phyloP scores from a whole-genome alignment of 306 rosid genomes.

The Potentilla sterilis region DNA sequence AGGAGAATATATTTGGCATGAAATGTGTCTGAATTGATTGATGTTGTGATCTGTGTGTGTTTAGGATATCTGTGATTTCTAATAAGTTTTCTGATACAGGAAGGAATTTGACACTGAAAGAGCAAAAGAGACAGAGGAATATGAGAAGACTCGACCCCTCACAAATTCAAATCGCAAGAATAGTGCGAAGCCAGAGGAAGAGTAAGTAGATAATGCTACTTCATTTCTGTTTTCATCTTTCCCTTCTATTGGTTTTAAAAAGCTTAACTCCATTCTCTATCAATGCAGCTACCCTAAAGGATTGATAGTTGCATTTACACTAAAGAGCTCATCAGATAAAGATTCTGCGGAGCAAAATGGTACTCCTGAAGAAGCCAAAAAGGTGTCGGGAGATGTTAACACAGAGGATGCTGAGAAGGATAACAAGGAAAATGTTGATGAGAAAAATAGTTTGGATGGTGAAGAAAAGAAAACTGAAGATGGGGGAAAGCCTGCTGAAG shows the following conservation, averaged over 20 bases:
- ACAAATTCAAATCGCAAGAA: slow-evolving; percentile 37
- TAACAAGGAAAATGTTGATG: slow-evolving; percentile 28
- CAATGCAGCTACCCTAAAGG: slow-evolving; percentile 81
- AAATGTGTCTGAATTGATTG: neutral
- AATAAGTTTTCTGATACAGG: slow-evolving; percentile 46
- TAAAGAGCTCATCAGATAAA: slow-evolving; percentile 45
- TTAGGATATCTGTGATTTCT: neutral
- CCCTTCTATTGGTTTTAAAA: neutral
- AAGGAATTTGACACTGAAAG: slow-evolving; percentile 75
- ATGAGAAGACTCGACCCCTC: slow-evolving; percentile 44
- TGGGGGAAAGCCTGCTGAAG: slow-evolving; percentile 34
- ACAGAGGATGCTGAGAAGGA: slow-evolving; percentile 21
- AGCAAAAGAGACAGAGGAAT: slow-evolving; percentile 47
- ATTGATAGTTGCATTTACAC: slow-evolving; percentile 67
- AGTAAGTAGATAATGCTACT: slow-evolving; percentile 39
- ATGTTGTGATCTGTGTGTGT: neutral
- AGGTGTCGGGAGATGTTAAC: slow-evolving; percentile 25
- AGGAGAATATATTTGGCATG: neutral
- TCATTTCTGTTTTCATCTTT: neutral
- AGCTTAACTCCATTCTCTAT: slow-evolving; percentile 24
- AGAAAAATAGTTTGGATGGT: slow-evolving; percentile 27
- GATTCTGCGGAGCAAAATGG: slow-evolving; percentile 41
- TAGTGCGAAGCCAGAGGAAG: slow-evolving; percentile 38
- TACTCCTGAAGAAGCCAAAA: slow-evolving; percentile 25
- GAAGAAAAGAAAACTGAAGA: slow-evolving; percentile 45